Evolutionary conservation across 2,329 filamentous ascomycete genomes (phyloP), one percentile per base, ranked within the genome.

Genomic region (Botrytis fabae): DNA sequence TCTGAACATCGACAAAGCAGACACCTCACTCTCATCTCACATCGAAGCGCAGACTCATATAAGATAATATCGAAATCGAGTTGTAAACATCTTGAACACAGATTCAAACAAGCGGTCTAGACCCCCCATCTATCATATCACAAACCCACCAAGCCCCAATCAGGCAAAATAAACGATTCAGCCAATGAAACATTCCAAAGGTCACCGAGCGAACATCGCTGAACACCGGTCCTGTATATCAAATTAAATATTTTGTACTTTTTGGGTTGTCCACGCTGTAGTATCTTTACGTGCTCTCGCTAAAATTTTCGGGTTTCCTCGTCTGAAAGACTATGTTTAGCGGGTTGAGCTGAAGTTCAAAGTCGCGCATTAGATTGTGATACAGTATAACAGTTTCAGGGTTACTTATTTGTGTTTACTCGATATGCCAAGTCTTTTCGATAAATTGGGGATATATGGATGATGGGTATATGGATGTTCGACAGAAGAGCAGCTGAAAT

Each of bases 101-200:
- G 14, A 51, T 16, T 40, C 32, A 66, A 66, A 59, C 8, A 38
- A 46, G 51, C 54, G 70, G 71, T 73, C 75, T 76, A 72, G 75
- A 75, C 70, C 70, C 70, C 63, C 69, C n/a, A 25, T 61, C 51
- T 38, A 62, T 54, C 38, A 20, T 51, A 42, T 20, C 25, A 28
- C 22, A 40, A 38, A 40, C 25, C 46, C 64, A 32, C 69, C 70
- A 77, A 60, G 38, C 75, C 69, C 48, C 69, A 76, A 72, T 73
- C 44, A 73, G 75, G 69, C 25, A 77, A 77, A 77, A 75, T 77
- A 77, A 65, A 76, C 75, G 75, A 77, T 42, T 59, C 28, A 66
- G 40, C 70, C 69, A 65, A 71, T 68, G 40, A 28, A 35, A 16
- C 40, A 48, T 68, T 25, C 28, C 42, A 63, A 42, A 54, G 69